Percentiles rank a stretch among this genome's conserved stretches.
Conservation (phyloP, 768 basidiomycete genomes). For the Leccinum incarnatum region DNA sequence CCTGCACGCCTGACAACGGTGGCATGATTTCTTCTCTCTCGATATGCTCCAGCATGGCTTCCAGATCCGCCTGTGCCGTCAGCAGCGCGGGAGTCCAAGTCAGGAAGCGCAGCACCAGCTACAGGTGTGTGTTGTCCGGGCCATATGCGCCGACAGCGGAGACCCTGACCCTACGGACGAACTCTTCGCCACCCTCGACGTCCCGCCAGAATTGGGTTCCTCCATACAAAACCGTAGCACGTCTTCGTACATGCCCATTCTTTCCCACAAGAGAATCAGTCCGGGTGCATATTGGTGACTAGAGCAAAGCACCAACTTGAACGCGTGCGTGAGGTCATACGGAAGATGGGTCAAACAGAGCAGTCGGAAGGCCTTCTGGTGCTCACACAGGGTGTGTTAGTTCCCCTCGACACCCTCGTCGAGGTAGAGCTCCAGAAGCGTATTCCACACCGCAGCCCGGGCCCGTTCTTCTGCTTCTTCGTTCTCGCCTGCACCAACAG, state of each 20-base stretch:
- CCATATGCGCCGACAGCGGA: conserved; percentile 61
- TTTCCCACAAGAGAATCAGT: conserved; percentile 88
- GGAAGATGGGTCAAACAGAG: conserved; percentile 61
- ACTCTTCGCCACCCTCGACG: neutral
- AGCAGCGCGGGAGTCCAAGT: conserved; percentile 78
- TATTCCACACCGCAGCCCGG: conserved; percentile 91
- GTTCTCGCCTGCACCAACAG: conserved; percentile 32
- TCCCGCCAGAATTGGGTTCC: conserved; percentile 35
- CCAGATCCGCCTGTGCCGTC: conserved; percentile 66
- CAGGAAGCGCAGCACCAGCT: conserved; percentile 86
- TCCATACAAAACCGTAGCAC: conserved; percentile 94
- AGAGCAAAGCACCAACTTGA: conserved; percentile 79
- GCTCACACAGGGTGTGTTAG: conserved; percentile 9
- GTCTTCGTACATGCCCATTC: conserved; percentile 94
- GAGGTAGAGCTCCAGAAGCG: conserved; percentile 89
- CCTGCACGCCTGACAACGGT: conserved; percentile 85
- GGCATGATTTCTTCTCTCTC: conserved; percentile 82
- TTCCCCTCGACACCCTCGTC: conserved; percentile 36
- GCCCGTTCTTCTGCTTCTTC: conserved; percentile 58
- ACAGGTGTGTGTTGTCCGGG: conserved; percentile 65
- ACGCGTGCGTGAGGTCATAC: conserved; percentile 86
- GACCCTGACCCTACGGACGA: conserved; percentile 26
- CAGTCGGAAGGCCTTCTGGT: conserved; percentile 68
- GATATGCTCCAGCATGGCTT: conserved; percentile 68
- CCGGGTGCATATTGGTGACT: conserved; percentile 79